A percentile compares a stretch with the other conserved stretches of the same genome.
These are phyloP conservation scores for Acorus gramineus DNA, from an alignment of 106 monocot genomes.

Conservation along the genomic window DNA sequence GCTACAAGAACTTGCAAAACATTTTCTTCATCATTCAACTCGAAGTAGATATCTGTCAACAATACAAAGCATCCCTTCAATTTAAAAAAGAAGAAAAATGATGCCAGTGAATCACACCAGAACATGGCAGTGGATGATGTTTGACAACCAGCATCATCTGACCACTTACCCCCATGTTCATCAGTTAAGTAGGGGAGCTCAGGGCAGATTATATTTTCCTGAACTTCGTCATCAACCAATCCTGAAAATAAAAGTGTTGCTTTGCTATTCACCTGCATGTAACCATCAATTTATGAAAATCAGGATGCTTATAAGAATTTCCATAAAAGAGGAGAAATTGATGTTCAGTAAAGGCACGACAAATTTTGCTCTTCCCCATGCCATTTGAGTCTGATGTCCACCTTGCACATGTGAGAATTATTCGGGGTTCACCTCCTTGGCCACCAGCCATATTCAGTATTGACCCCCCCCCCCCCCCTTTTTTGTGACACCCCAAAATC, in stretches of 20 bases:
- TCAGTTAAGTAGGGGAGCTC: slow-evolving; percentile 76
- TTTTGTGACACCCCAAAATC: too few relatives aligned
- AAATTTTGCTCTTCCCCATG: too few relatives aligned
- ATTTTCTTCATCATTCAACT: slow-evolving; percentile 46
- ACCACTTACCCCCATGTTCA: slow-evolving; percentile 66
- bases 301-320: neutral
- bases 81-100: slow-evolving; percentile 15
- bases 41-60: slow-evolving; percentile 83
- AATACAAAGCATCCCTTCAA: slow-evolving; percentile 25
- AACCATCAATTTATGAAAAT: neutral
- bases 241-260: slow-evolving; percentile 57
- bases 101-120: neutral
- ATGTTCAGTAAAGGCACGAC: too few relatives aligned
- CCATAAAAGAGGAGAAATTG: too few relatives aligned
- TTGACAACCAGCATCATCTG: neutral
- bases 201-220: slow-evolving; percentile 54
- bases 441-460: neutral
- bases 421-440: too few relatives aligned
- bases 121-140: neutral
- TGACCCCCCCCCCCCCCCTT: too few relatives aligned
- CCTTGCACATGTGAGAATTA: too few relatives aligned
- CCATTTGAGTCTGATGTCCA: too few relatives aligned
- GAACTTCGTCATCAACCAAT: slow-evolving; percentile 42
- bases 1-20: slow-evolving; percentile 38
- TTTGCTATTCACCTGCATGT: slow-evolving; percentile 63